Evolutionary conservation across 371 early-diverging fungal genomes (phyloP), one percentile per base, ranked within the genome.

Genomic region (Circinella minor): DNA sequence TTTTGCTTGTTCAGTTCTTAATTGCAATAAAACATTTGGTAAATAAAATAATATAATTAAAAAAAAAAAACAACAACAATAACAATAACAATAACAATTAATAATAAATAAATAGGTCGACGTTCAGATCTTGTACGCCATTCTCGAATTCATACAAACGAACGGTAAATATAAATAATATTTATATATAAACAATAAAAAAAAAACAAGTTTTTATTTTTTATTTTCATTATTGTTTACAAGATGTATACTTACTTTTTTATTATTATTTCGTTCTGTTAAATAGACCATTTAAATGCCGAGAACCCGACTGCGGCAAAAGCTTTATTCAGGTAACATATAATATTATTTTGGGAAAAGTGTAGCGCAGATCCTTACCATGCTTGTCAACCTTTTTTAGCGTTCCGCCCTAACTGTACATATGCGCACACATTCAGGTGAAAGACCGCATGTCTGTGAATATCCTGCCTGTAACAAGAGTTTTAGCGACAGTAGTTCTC

Each of bases 331-430:
- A 70, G 70, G 70, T 70, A 59, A 63, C 43, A 67, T 63, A 27
- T 57, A 43, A 43, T 6, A 51, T 61, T 57, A 65, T 61, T n/a
- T 57, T 48, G 54, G 55, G 61, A 67, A 72, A 67, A 27, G 49
- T 36, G 49, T 55, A 18, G 43, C 60, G 57, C 54, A 71, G 71
- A 63, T 74, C 67, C 66, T 61, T 66, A 66, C 61, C 61, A 63
- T 62, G 57, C 60, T 59, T 48, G 47, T 61, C 36, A 69, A 43
- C 67, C 43, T 55, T 46, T 55, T 71, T 67, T 72, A 81, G 86
- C 88, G 91, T 46, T 93, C 93, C 17, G 93, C 93, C 43, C 81
- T 93, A 69, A 91, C 89, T 2, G 92, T 93, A 43, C 94, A 92
- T 74, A 74, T 82, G 62, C 86, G 93, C 65, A 93, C 93, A 1